These are phyloP conservation scores for Boletus speciosus DNA, from an alignment of 768 basidiomycete species.

Conservation along the genomic window DNA sequence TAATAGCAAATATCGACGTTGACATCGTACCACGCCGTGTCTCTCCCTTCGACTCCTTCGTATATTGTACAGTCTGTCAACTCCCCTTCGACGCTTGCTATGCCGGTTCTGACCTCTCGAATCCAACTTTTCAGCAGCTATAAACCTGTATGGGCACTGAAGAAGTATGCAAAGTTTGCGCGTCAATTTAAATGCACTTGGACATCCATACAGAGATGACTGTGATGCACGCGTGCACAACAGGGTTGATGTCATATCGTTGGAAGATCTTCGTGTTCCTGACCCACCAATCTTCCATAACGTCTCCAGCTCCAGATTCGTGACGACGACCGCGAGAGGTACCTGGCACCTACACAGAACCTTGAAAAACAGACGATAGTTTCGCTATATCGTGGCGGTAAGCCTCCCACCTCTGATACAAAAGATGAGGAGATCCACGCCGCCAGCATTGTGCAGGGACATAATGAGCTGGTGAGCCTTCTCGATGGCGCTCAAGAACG, in stretches of 20 bases:
- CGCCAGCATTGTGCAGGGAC: neutral
- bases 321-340: constrained; percentile 6
- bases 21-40: no score
- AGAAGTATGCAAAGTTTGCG: no score
- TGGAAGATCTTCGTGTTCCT: neutral
- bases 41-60: no score
- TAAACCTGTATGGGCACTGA: no score
- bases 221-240: constrained; percentile 6
- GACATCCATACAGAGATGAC: neutral
- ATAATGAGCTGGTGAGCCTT: constrained; percentile 6
- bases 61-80: no score
- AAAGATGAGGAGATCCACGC: constrained; percentile 8
- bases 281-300: constrained; percentile 7
- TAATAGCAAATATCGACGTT: no score
- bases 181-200: no score
- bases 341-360: constrained; percentile 2
- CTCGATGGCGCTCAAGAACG: constrained; percentile 1
- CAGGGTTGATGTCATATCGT: neutral
- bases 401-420: constrained; percentile 2
- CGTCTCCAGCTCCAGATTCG: neutral
- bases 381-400: neutral
- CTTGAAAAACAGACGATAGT: constrained; percentile 8
- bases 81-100: no score
- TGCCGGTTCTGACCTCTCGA: no score
- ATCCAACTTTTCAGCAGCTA: no score